Percentiles rank a stretch among this genome's conserved stretches.
phyloP scores from a whole-genome alignment of 257 asterid species.

The Salvia splendens region DNA sequence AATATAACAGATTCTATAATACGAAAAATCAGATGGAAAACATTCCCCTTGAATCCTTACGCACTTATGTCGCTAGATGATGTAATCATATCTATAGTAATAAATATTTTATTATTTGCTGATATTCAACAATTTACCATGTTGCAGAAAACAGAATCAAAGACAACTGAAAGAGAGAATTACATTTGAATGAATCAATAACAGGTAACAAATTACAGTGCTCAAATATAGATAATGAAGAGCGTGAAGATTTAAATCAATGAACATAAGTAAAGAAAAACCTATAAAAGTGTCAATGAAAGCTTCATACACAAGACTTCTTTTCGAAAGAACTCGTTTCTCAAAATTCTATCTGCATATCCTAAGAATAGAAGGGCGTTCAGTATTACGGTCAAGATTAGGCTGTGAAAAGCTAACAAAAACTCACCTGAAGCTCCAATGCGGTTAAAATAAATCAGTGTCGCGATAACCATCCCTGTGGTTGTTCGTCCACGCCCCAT shows the following conservation, averaged over 20 bases:
- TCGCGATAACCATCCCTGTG: slow-evolving; percentile 99
- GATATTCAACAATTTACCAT: slow-evolving; percentile 15
- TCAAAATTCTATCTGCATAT: slow-evolving; percentile 9
- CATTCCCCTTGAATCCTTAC: background rate
- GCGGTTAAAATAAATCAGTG: slow-evolving; percentile 81
- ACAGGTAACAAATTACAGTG: slow-evolving; percentile 18
- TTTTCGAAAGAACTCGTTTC: background rate
- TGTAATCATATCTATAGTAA: slow-evolving; percentile 15
- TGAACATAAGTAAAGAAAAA: background rate
- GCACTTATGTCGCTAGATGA: slow-evolving; percentile 2
- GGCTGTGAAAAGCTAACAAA: slow-evolving; percentile 29
- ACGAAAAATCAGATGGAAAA: background rate
- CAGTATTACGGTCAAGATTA: slow-evolving; percentile 20
- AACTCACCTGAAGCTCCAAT: slow-evolving; percentile 88
- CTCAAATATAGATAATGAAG: slow-evolving; percentile 3
- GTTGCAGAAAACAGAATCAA: background rate
- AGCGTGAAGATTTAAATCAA: slow-evolving; percentile 3
- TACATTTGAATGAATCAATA: background rate
- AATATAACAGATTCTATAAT: background rate
- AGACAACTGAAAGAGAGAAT: slow-evolving; percentile 12
- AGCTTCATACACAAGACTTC: slow-evolving; percentile 18
- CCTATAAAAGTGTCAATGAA: slow-evolving; percentile 7
- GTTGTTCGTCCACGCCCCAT: slow-evolving; percentile 99
- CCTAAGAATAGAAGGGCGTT: slow-evolving; percentile 11
- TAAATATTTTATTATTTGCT: background rate